These are phyloP conservation scores for Vigna mungo DNA, from an alignment of 306 rosid genomes.

Conservation along the genomic window DNA sequence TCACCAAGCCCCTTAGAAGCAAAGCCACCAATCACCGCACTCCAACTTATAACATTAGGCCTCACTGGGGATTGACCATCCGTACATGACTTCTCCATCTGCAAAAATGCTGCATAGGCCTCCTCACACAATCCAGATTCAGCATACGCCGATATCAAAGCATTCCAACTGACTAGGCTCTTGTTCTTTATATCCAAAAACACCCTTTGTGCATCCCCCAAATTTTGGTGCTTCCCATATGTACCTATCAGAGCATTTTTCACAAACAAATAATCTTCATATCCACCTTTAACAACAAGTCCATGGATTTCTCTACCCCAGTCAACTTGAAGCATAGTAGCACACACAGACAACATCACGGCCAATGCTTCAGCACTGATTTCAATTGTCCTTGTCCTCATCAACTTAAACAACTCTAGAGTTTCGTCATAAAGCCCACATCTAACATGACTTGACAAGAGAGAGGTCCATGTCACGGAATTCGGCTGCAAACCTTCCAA, in stretches of 20 bases:
- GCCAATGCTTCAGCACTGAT: slow-evolving; percentile 75
- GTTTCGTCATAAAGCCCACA: slow-evolving; percentile 65
- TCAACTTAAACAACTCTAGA: slow-evolving; percentile 57
- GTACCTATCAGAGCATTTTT: slow-evolving; percentile 70
- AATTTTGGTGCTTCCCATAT: slow-evolving; percentile 68
- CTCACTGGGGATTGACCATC: slow-evolving; percentile 46
- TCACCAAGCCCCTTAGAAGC: slow-evolving; percentile 60
- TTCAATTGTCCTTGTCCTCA: slow-evolving; percentile 60
- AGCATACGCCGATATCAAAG: slow-evolving; percentile 76
- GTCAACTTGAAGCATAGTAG: slow-evolving; percentile 58
- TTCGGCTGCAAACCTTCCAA: slow-evolving; percentile 67
- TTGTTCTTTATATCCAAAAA: slow-evolving; percentile 65
- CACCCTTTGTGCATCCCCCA: slow-evolving; percentile 36
- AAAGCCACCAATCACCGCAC: slow-evolving; percentile 74
- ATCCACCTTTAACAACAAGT: slow-evolving; percentile 75
- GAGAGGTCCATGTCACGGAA: slow-evolving; percentile 82
- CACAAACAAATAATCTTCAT: slow-evolving; percentile 71
- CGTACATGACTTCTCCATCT: slow-evolving; percentile 51
- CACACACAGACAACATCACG: slow-evolving; percentile 80
- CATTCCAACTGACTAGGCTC: slow-evolving; percentile 83
- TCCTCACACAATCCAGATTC: slow-evolving; percentile 80
- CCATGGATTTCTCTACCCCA: slow-evolving; percentile 69
- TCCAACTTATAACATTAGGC: slow-evolving; percentile 89
- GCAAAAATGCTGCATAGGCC: slow-evolving; percentile 62
- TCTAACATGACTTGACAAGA: slow-evolving; percentile 79